Percentiles rank a stretch among this genome's conserved stretches.
Conservation (phyloP, 2,329 filamentous ascomycete genomes). For the Coniochaeta sp. region DNA sequence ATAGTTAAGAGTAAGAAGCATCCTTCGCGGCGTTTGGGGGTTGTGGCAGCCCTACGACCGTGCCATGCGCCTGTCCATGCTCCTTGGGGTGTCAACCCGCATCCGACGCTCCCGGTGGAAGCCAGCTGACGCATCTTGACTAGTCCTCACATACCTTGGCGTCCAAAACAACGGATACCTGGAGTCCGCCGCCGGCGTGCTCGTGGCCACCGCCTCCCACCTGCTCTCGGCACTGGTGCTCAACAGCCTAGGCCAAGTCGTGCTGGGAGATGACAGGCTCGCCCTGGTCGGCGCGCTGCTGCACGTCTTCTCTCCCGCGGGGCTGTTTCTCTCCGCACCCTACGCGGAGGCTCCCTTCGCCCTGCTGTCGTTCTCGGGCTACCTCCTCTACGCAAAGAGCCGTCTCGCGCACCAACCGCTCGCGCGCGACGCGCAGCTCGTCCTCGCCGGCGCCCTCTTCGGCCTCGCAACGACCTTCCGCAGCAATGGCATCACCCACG, state of each 20-base stretch:
- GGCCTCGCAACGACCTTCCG: constrained; percentile 67
- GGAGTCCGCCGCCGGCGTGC: constrained; percentile 48
- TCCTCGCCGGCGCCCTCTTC: constrained; percentile 62
- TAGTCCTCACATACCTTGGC: constrained; percentile 1
- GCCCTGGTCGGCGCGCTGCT: constrained; percentile 64
- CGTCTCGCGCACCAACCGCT: constrained; percentile 25
- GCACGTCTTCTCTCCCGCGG: constrained; percentile 80
- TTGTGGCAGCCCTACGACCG: not conserved
- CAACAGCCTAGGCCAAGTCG: constrained; percentile 53
- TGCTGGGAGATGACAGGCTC: constrained; percentile 45
- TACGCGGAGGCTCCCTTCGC: constrained; percentile 79
- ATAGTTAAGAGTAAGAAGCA: constrained; percentile 24
- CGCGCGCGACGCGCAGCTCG: constrained; percentile 39
- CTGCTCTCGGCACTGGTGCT: constrained; percentile 67
- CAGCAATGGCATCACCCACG: constrained; percentile 81
- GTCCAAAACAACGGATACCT: not conserved
- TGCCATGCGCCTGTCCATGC: constrained; percentile 16
- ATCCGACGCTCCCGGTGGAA: not conserved
- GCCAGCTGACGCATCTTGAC: not conserved
- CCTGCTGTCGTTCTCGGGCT: constrained; percentile 67
- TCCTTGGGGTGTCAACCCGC: constrained; percentile 15
- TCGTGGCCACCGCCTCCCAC: constrained; percentile 68
- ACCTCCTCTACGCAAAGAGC: constrained; percentile 57
- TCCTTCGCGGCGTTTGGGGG: not conserved
- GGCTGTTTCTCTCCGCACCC: constrained; percentile 81